Base-by-base conservation (phyloP, 2,329 filamentous ascomycete species). In the Aspergillus fumigatus region DNA sequence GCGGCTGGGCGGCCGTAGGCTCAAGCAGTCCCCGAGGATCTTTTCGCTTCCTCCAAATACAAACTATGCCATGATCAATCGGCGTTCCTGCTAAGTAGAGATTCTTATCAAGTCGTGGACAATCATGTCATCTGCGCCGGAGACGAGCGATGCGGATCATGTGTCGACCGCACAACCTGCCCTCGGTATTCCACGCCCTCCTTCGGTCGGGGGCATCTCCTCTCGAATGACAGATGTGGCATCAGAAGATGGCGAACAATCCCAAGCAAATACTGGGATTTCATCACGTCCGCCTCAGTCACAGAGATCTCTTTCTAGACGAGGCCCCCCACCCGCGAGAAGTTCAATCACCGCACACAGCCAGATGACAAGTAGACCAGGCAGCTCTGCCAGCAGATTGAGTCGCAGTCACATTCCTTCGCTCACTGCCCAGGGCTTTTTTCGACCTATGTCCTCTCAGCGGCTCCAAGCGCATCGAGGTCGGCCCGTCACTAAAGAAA, bases 361-460 rank as follows among this genome's bases (percentile, higher is more conserved):
- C 54, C 73, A 76, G 14, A 74, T 73, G 54, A 71, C 78, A 29
- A 78, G 81, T 72, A 70, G 85, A 74, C 63, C 82, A 82, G 74
- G 70, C 50, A 79, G 76, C 56, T 62, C 88, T 80, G 53, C 81
- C 17, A 93, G 87, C 62, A 82, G 89, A 45, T 81, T 88, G 48
- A 92, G 88, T 70, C 84, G 88, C 68, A 94, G 90, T 45, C 94
- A 99, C 79, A 92, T 96, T 21, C 92, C 94, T 1, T 92, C 89
- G 1, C 79, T 99, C 53, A 88, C 91, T 2, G 92, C 91, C 17
- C 89, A 93, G 68, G 93, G 90, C 53, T 97, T 99, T 77, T 96
- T 96, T 70, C 88, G 88, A 23, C 94, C 94, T 41, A 96, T 99
- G 91, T 97, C 92, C 76, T 96, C 93, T 25, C 92, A 96, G 72